These are phyloP conservation scores for Mycena haematopus DNA, from an alignment of 768 basidiomycete species.

Conservation along the genomic window DNA sequence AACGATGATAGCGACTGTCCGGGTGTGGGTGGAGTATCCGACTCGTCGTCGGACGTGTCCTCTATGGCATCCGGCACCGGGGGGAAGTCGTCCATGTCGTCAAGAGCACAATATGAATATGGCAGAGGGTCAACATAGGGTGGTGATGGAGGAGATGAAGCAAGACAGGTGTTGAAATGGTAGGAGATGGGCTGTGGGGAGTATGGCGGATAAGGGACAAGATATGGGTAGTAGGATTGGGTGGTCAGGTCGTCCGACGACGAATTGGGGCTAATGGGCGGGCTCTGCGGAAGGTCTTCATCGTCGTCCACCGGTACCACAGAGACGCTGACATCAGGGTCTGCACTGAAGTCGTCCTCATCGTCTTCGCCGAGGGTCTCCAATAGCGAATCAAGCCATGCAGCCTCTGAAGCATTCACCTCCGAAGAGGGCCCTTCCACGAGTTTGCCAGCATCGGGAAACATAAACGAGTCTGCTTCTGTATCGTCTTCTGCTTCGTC, in stretches of 20 bases:
- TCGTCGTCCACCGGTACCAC: constrained; percentile 64
- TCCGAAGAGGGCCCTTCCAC: constrained; percentile 44
- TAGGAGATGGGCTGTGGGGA: constrained; percentile 63
- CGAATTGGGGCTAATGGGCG: constrained; percentile 71
- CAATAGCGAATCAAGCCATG: constrained; percentile 84
- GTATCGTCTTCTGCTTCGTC: constrained; percentile 60
- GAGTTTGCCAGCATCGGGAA: constrained; percentile 75
- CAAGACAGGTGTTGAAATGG: constrained; percentile 53
- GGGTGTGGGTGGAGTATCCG: constrained; percentile 70
- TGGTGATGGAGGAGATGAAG: constrained; percentile 48
- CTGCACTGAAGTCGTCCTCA: constrained; percentile 58
- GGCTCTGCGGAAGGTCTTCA: constrained; percentile 67
- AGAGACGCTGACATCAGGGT: constrained; percentile 54
- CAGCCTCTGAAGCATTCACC: constrained; percentile 65
- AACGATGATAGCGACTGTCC: constrained; percentile 64
- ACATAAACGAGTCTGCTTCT: constrained; percentile 77
- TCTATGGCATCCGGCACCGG: constrained; percentile 83
- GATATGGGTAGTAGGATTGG: constrained; percentile 60
- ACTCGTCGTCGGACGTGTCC: constrained; percentile 86
- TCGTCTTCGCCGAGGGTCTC: constrained; percentile 77
- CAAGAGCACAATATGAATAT: constrained; percentile 67
- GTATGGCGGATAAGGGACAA: constrained; percentile 69
- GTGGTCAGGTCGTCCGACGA: constrained; percentile 77
- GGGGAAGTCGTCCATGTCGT: constrained; percentile 68
- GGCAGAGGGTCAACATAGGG: constrained; percentile 68